phyloP scores from a whole-genome alignment of 108 stramenopile genomes.

The Cyclotella sp. region DNA sequence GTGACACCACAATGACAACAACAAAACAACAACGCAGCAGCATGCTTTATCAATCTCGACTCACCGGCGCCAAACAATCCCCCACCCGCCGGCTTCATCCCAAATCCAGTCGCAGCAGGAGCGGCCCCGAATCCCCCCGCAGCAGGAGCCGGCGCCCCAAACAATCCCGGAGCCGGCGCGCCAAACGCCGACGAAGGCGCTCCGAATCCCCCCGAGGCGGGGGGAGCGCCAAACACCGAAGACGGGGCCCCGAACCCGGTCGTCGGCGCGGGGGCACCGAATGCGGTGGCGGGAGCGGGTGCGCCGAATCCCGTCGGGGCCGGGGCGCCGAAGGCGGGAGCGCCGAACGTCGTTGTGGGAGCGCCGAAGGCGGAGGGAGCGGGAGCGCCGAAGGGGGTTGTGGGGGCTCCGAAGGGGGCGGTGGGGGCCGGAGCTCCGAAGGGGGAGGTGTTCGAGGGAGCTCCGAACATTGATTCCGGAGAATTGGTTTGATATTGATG shows the following conservation, averaged over 20 bases:
- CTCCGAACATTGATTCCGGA: slow-evolving; percentile 8
- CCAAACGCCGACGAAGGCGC: slow-evolving; percentile 43
- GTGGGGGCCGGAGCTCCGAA: slow-evolving; percentile 47
- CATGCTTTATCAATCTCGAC: background rate
- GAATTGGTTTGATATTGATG: background rate
- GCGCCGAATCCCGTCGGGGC: slow-evolving; percentile 13
- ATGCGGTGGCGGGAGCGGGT: slow-evolving; percentile 25
- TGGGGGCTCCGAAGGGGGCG: slow-evolving; percentile 36
- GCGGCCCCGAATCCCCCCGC: slow-evolving; percentile 42
- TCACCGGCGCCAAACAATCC: slow-evolving; percentile 69
- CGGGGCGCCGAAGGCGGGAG: slow-evolving; percentile 9
- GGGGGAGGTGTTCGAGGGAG: slow-evolving; percentile 25
- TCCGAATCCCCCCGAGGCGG: slow-evolving; percentile 39
- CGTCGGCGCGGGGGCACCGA: slow-evolving; percentile 16
- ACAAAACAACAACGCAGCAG: background rate
- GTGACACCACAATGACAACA: background rate
- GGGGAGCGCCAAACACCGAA: background rate
- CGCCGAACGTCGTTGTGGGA: slow-evolving; percentile 46
- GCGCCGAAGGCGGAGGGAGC: slow-evolving; percentile 46
- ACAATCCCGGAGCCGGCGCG: slow-evolving; percentile 50
- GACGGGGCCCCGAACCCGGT: slow-evolving; percentile 6
- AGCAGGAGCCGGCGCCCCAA: background rate
- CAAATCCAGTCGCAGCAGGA: slow-evolving; percentile 37
- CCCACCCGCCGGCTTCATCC: slow-evolving; percentile 21
- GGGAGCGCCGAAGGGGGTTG: slow-evolving; percentile 48